Conservation (phyloP, 73 alveolate genomes). For the Paramecium sexaurelia region DNA sequence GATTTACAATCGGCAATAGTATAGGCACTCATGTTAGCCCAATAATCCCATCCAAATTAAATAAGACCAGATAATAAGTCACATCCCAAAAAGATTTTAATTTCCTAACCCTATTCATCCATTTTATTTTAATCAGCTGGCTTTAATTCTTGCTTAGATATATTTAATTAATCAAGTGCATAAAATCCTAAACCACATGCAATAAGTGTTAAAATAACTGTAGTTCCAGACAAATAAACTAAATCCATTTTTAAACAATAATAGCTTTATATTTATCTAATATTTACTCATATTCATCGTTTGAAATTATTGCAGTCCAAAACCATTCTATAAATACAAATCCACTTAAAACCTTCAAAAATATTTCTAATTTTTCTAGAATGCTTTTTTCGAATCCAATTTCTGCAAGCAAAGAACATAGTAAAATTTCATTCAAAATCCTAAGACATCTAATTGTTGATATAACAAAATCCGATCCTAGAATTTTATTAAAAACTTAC, state of each 20-base stretch:
- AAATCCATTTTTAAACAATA: constrained; percentile 38
- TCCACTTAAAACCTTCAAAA: neutral
- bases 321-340: constrained; percentile 58
- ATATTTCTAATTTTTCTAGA: neutral
- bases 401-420: constrained; percentile 23
- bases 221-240: constrained; percentile 48
- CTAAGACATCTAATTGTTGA: constrained; percentile 51
- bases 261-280: neutral
- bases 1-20: constrained; percentile 32
- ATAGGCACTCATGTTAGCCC: constrained; percentile 33
- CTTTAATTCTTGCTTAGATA: neutral
- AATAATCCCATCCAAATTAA: constrained; percentile 59
- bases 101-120: neutral
- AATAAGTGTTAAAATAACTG: neutral
- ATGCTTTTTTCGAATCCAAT: constrained; percentile 12
- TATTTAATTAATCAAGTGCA: constrained; percentile 35
- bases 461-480: constrained; percentile 56
- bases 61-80: constrained; percentile 7
- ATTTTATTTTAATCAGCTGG: neutral
- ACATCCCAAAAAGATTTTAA: constrained; percentile 6
- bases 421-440: constrained; percentile 37
- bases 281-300: constrained; percentile 11
- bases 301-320: constrained; percentile 53
- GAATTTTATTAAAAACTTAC: neutral
- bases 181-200: constrained; percentile 40